These are phyloP conservation scores for Triticum dicoccoides DNA, from an alignment of 176 grass and related monocot species.

Conservation along the genomic window DNA sequence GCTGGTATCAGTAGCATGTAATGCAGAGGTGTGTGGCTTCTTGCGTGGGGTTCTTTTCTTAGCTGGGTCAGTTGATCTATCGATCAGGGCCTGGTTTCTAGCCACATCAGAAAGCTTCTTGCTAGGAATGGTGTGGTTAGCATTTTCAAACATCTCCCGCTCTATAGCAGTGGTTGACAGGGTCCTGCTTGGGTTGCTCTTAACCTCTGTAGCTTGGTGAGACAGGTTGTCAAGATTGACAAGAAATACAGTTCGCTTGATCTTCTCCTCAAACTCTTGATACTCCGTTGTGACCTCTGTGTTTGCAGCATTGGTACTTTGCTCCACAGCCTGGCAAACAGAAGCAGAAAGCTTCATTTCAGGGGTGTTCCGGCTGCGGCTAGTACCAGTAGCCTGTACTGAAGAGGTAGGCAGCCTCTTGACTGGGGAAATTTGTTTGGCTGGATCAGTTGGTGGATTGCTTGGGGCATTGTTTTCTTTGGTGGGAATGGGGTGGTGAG, in stretches of 20 bases:
- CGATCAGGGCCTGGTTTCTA: background rate
- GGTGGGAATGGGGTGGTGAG: background rate
- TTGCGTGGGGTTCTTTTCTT: conserved; percentile 4
- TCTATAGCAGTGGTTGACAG: background rate
- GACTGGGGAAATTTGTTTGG: background rate
- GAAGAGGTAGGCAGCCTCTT: background rate
- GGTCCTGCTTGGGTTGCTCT: background rate
- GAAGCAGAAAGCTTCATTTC: conserved; percentile 3
- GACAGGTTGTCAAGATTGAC: conserved; percentile 60
- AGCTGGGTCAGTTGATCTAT: background rate
- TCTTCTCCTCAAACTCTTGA: conserved; percentile 53
- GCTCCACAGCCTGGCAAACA: conserved; percentile 3
- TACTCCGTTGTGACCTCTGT: conserved; percentile 41
- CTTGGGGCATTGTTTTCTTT: background rate
- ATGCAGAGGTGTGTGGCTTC: background rate
- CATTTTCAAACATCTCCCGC: background rate
- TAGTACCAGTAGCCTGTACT: background rate
- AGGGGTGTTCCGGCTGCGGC: background rate
- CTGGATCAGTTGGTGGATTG: background rate
- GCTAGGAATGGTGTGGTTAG: background rate
- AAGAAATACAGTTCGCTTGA: conserved; percentile 61
- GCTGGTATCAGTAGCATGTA: background rate
- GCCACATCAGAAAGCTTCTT: background rate
- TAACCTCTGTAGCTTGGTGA: conserved; percentile 22
- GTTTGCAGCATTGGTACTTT: background rate